phyloP scores from a whole-genome alignment of 805 yeast species.

The Saccharomyces paradoxus region DNA sequence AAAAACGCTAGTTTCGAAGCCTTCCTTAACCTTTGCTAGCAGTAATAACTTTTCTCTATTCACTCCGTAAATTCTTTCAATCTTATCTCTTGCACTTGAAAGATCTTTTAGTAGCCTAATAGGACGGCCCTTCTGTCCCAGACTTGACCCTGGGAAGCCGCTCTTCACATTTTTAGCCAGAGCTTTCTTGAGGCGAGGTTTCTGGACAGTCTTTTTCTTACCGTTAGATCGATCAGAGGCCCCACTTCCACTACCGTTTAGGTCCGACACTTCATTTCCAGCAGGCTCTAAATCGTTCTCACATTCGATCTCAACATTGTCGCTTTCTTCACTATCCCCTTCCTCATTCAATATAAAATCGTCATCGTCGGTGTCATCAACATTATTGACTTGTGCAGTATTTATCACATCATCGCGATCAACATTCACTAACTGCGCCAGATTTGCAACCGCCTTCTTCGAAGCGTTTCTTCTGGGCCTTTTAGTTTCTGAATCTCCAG shows the following conservation, averaged over 20 bases:
- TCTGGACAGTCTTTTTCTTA: slow-evolving; percentile 1
- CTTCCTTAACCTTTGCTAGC: slow-evolving; percentile 38
- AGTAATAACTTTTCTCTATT: slow-evolving; percentile 37
- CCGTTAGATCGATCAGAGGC: not conserved
- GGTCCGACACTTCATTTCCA: not conserved
- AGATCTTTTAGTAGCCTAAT: slow-evolving; percentile 27
- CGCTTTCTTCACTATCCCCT: slow-evolving; percentile 10
- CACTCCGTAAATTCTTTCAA: slow-evolving; percentile 42
- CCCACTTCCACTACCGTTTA: not conserved
- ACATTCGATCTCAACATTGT: slow-evolving; percentile 9
- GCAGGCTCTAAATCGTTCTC: slow-evolving; percentile 6
- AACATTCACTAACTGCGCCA: slow-evolving; percentile 4
- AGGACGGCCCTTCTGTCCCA: slow-evolving; percentile 16
- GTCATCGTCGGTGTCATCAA: slow-evolving; percentile 3
- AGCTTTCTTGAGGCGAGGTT: not conserved
- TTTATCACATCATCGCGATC: slow-evolving; percentile 1
- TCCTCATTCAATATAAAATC: slow-evolving; percentile 1
- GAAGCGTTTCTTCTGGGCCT: slow-evolving; percentile 10
- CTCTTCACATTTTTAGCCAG: not conserved
- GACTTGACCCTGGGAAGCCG: slow-evolving; percentile 10
- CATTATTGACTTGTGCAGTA: not conserved
- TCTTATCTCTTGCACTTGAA: slow-evolving; percentile 36
- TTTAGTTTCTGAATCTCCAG: slow-evolving; percentile 7
- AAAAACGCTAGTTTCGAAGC: slow-evolving; percentile 44
- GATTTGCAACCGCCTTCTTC: not conserved